Percentiles rank a stretch among this genome's conserved stretches.
These are phyloP conservation scores for Vitis cinerea DNA, from an alignment of 164 flowering plant genomes.

Conservation along the genomic window DNA sequence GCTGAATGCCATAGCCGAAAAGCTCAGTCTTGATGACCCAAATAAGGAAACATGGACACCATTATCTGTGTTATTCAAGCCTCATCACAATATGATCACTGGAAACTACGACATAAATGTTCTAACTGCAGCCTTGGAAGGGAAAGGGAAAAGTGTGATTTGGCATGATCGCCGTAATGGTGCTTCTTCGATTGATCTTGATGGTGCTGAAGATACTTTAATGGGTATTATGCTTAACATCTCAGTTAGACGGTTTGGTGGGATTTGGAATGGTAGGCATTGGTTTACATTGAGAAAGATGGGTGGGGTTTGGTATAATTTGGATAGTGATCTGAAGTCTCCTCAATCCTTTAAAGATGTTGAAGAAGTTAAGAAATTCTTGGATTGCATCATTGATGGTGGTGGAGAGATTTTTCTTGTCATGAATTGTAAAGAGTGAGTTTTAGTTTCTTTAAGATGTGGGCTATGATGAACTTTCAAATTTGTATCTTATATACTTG, in stretches of 20 bases:
- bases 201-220: constrained; percentile 39
- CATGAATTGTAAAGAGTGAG: constrained; percentile 40
- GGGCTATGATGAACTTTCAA: too few species aligned
- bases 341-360: constrained; percentile 48
- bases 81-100: constrained; percentile 78
- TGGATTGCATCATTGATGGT: constrained; percentile 45
- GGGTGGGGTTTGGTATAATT: constrained; percentile 79
- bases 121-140: constrained; percentile 77
- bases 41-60: constrained; percentile 51
- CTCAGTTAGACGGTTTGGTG: constrained; percentile 60
- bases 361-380: constrained; percentile 54
- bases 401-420: constrained; percentile 81
- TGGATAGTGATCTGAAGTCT: constrained; percentile 80
- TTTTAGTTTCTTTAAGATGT: neutral
- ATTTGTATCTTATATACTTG: too few species aligned
- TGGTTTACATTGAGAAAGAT: constrained; percentile 76
- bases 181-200: constrained; percentile 63
- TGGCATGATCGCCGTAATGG: constrained; percentile 88
- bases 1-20: constrained; percentile 60
- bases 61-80: constrained; percentile 64
- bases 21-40: constrained; percentile 59
- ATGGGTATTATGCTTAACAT: constrained; percentile 85
- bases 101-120: constrained; percentile 96
- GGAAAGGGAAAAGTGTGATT: constrained; percentile 65
- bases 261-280: constrained; percentile 86